phyloP scores from a whole-genome alignment of 305 asterid genomes.

The Rubia tinctorum region DNA sequence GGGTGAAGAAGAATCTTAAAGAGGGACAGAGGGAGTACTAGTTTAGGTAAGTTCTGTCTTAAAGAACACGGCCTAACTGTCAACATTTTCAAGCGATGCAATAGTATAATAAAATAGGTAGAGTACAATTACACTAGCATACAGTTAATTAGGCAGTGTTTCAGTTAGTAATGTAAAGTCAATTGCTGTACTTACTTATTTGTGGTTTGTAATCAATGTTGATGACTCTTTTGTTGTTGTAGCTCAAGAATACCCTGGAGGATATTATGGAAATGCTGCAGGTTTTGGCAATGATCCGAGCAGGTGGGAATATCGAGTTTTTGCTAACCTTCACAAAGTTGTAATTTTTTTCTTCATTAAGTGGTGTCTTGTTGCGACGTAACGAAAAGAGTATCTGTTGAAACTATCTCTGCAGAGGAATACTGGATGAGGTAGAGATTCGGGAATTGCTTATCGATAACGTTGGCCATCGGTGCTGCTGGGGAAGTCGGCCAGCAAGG shows the following conservation, averaged over 20 bases:
- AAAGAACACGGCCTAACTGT: no score
- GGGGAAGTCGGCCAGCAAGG: slow-evolving; percentile 99
- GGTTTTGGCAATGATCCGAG: slow-evolving; percentile 33
- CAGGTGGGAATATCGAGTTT: slow-evolving; percentile 30
- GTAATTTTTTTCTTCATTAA: not conserved
- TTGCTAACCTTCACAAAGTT: not conserved
- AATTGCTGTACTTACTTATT: not conserved
- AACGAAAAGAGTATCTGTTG: not conserved
- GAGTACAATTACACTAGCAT: not conserved
- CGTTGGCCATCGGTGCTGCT: slow-evolving; percentile 93
- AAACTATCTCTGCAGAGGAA: slow-evolving; percentile 42
- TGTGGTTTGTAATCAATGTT: not conserved
- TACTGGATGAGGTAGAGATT: slow-evolving; percentile 88
- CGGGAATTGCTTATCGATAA: slow-evolving; percentile 86
- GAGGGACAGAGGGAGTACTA: no score
- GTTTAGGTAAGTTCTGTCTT: no score
- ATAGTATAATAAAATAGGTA: not conserved
- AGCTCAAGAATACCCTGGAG: slow-evolving; percentile 55
- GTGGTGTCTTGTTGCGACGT: not conserved
- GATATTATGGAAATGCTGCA: slow-evolving; percentile 39
- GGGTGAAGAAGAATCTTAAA: no score
- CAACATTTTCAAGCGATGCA: no score
- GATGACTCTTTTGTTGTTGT: slow-evolving; percentile 22
- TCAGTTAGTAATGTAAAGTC: not conserved
- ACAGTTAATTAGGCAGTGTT: not conserved